A percentile compares a stretch with the other conserved stretches of the same genome.
Conservation (phyloP, 805 yeast species). For the Phaffomyces antillensis region DNA sequence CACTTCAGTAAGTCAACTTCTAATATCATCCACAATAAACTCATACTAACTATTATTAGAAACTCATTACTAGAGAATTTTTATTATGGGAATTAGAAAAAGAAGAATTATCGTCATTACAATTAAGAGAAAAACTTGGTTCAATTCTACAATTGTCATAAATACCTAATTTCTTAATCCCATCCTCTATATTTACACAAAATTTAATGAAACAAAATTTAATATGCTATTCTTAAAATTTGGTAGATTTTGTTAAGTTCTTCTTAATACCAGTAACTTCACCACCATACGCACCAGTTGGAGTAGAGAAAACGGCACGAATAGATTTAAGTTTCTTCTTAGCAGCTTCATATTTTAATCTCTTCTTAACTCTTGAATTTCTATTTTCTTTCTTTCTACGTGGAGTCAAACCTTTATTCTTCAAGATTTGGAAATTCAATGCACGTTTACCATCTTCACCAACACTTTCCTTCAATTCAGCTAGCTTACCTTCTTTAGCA, state of each 20-base stretch:
- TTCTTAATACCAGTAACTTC: conserved; percentile 97
- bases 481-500: conserved; percentile 76
- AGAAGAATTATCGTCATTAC: not conserved
- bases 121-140: not conserved
- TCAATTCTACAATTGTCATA: not conserved
- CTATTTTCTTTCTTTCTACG: conserved; percentile 89
- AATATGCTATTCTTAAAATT: conserved; percentile 34
- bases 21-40: not conserved
- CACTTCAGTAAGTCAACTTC: conserved; percentile 1
- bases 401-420: conserved; percentile 94
- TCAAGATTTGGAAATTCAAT: conserved; percentile 85
- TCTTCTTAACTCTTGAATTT: conserved; percentile 96
- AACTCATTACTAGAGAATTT: conserved; percentile 13
- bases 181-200: not conserved
- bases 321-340: conserved; percentile 88
- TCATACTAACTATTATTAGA: not conserved
- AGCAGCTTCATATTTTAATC: conserved; percentile 92
- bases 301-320: conserved; percentile 76
- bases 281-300: conserved; percentile 79
- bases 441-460: conserved; percentile 91
- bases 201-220: not conserved
- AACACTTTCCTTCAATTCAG: conserved; percentile 53
- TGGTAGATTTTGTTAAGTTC: conserved; percentile 82
- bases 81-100: conserved; percentile 17
- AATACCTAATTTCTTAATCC: no score